Evolutionary conservation across 2,329 filamentous ascomycete species (phyloP), one percentile per base, ranked within the genome.

Genomic region (Hymenoscyphus scutula): DNA sequence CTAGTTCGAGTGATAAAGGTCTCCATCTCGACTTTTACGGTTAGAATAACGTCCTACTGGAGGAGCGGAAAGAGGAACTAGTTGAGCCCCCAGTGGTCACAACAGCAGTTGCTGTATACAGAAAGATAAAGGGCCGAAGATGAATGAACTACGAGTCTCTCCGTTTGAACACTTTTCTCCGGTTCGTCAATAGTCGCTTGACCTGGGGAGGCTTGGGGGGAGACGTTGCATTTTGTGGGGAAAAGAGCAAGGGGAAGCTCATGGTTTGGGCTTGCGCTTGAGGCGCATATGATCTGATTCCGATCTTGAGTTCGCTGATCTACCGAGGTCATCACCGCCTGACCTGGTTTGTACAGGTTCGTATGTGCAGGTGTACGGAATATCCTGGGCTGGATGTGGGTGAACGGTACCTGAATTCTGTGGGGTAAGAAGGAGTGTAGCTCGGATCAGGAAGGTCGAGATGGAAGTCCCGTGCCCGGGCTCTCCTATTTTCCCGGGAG

Each of bases 161-260:
- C n/a, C n/a, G n/a, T n/a, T n/a, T n/a, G n/a, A n/a, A 19, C 6
- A n/a, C 10, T 17, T 23, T 25, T 48, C 41, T 19, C 41, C 41
- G n/a, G 41, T 5, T 17, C 11, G 10, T 7, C 8, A 48, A 25
- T 34, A 19, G 51, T 32, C 25, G 25, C 51, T 54, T 15, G 15
- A 54, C 25, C 51, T 54, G 25, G 29, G 6, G n/a, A n/a, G n/a
- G n/a, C 17, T 51, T 17, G 45, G 51, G 25, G 30, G 30, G 27
- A 54, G 51, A 54, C 29, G 51, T 54, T 27, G 51, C 51, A 54
- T 54, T 17, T 54, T 54, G 51, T 23, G 51, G 51, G 51, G 51
- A 25, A 54, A 17, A 25, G 6, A 5, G 6, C n/a, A 19, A 13
- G 48, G 5, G 1, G 2, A 30, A 19, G 23, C 11, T 27, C 10